A percentile compares a stretch with the other conserved stretches of the same genome.
These are phyloP conservation scores for Leccinum insolens DNA, from an alignment of 1,284 basidiomycete genomes.

Conservation along the genomic window DNA sequence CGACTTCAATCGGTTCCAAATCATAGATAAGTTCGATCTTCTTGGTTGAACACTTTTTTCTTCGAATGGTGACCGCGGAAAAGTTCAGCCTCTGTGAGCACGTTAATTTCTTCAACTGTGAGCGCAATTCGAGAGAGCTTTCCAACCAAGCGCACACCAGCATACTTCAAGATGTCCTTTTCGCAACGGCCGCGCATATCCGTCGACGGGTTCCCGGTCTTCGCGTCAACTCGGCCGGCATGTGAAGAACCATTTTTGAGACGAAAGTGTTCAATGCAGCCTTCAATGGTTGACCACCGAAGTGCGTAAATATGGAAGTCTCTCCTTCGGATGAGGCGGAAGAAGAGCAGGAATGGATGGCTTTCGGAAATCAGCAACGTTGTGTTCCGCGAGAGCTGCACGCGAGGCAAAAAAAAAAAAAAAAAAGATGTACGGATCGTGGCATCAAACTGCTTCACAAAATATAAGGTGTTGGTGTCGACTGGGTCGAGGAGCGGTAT, in stretches of 20 bases:
- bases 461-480: constrained; percentile 83
- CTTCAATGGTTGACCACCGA: constrained; percentile 98
- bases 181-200: constrained; percentile 94
- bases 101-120: constrained; percentile 9
- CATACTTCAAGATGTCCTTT: constrained; percentile 89
- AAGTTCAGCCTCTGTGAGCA: constrained; percentile 83
- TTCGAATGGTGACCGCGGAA: constrained; percentile 98
- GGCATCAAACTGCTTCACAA: constrained; percentile 75
- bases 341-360: constrained; percentile 72
- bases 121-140: constrained; percentile 28
- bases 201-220: constrained; percentile 97
- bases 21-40: constrained; percentile 95
- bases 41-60: constrained; percentile 96
- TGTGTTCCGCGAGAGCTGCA: constrained; percentile 67
- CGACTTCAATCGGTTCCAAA: constrained; percentile 93
- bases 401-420: constrained; percentile 87
- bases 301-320: constrained; percentile 88
- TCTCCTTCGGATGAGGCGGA: constrained; percentile 68
- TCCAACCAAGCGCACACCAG: constrained; percentile 97
- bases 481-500: constrained; percentile 91
- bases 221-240: constrained; percentile 97
- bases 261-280: constrained; percentile 96
- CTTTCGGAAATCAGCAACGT: constrained; percentile 59
- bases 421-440: constrained; percentile 81
- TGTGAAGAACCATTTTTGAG: constrained; percentile 91